These are phyloP conservation scores for Starmerella sp. DNA, from an alignment of 805 yeast genomes.

Conservation along the genomic window DNA sequence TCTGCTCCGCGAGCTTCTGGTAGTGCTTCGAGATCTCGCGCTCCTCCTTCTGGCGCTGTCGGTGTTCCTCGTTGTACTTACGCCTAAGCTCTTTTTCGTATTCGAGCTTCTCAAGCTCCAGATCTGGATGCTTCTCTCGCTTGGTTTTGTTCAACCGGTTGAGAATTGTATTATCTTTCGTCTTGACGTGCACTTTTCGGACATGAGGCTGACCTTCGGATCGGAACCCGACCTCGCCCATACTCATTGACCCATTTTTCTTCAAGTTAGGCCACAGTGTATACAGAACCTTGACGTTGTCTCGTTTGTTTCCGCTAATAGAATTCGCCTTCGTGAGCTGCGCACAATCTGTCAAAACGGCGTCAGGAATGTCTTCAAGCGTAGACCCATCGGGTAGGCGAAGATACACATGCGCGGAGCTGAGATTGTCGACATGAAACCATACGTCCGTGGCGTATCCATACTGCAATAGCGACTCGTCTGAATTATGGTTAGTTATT, in stretches of 20 bases:
- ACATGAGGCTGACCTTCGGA: conserved; percentile 29
- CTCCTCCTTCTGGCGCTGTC: conserved; percentile 33
- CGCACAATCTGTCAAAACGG: conserved; percentile 45
- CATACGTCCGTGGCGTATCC: conserved; percentile 59
- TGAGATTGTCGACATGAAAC: conserved; percentile 66
- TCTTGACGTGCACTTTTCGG: conserved; percentile 41
- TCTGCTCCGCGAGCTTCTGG: conserved; percentile 27
- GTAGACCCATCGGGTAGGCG: conserved; percentile 40
- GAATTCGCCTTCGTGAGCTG: conserved; percentile 63
- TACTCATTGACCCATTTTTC: conserved; percentile 5
- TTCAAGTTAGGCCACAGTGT: conserved; percentile 28
- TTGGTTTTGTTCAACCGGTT: conserved; percentile 28
- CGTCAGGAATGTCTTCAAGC: conserved; percentile 42
- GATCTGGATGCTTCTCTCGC: conserved; percentile 1
- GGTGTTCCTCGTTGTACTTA: conserved; percentile 28
- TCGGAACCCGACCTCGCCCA: not conserved
- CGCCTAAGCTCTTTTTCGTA: conserved; percentile 32
- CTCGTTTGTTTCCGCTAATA: conserved; percentile 29
- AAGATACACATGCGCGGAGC: conserved; percentile 68
- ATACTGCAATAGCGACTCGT: conserved; percentile 47
- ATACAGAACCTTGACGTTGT: conserved; percentile 1
- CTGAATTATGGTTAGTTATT: conserved; percentile 17
- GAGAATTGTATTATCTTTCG: conserved; percentile 45
- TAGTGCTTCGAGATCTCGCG: conserved; percentile 27
- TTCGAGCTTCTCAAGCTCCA: conserved; percentile 22